phyloP scores from a whole-genome alignment of 2,329 filamentous ascomycete species.

The Volutella citrinella region DNA sequence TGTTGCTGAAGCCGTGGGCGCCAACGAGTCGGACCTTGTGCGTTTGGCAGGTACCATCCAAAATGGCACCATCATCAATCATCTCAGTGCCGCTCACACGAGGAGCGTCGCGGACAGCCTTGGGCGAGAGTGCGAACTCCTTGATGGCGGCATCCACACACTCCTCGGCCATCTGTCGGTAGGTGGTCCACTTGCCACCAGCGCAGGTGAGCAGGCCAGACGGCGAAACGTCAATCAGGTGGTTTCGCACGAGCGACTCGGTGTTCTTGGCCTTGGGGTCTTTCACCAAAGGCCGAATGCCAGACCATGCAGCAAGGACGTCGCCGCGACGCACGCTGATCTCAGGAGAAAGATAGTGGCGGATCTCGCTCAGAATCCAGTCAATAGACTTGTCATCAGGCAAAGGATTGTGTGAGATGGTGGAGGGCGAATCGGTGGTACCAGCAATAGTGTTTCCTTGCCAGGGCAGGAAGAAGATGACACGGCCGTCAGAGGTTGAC shows the following conservation, averaged over 20 bases:
- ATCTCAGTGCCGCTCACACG: conserved; percentile 67
- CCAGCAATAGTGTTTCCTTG: conserved; percentile 90
- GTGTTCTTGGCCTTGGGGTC: conserved; percentile 84
- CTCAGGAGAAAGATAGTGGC: conserved; percentile 77
- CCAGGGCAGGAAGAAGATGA: conserved; percentile 93
- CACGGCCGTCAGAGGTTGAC: conserved; percentile 80
- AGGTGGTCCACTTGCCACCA: conserved; percentile 91
- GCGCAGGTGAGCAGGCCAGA: conserved; percentile 82
- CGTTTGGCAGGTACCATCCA: conserved; percentile 72
- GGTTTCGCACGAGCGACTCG: conserved; percentile 83
- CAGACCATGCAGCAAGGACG: conserved; percentile 87
- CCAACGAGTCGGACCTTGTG: conserved; percentile 79
- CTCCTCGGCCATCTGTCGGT: conserved; percentile 90
- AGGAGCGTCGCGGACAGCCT: conserved; percentile 56
- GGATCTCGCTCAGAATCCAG: conserved; percentile 83
- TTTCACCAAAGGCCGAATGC: conserved; percentile 81
- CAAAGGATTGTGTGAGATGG: conserved; percentile 69
- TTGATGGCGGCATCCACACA: conserved; percentile 77
- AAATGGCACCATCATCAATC: conserved; percentile 66
- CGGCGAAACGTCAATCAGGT: conserved; percentile 74
- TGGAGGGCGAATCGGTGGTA: conserved; percentile 76
- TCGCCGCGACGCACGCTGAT: conserved; percentile 83
- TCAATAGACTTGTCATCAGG: conserved; percentile 81
- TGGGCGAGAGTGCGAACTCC: conserved; percentile 61
- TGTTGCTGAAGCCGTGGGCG: conserved; percentile 82